Evolutionary conservation across 2,329 filamentous ascomycete species (phyloP), one percentile per base, ranked within the genome.

Genomic region (Fusarium floridanum): DNA sequence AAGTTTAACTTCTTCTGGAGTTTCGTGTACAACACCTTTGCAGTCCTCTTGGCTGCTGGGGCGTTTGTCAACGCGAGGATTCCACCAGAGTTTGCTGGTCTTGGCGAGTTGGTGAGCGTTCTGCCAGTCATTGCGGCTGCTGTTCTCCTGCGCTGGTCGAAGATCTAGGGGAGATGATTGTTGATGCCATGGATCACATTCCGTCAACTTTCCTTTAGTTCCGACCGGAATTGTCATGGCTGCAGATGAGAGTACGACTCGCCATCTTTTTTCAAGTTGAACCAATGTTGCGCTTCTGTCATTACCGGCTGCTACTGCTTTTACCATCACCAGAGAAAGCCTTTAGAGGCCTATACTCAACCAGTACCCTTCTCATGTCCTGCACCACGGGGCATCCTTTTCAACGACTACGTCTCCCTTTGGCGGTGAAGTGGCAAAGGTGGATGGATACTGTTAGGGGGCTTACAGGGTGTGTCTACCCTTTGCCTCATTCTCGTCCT

Each of bases 71-170:
- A 81, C 7, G 83, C 79, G 10, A 81, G 85, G 8, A 86, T 89
- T 41, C 87, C 89, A 17, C 91, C 92, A 0, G 83, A 87, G 71
- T 94, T 87, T 85, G 92, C 92, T 0, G 93, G 91, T 0, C 77
- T 95, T 10, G 93, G 93, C 0, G 93, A 95, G 83, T 79, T 95
- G 36, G 91, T 94, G 0, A 95, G 93, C 76, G 91, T 95, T 0
- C 67, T 94, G 78, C 93, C 93, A 0, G 92, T 95, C 4, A 87
- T 94, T 74, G 61, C 72, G 61, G 78, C 78, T 0, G 77, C 77
- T 4, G 68, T 79, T 12, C 72, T 79, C 34, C 61, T 79, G 34
- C 77, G 76, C 14, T 79, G 77, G 77, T 72, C 77, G 2, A 76
- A 77, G 60, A 64, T 79, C 32, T 79, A 76, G 27, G 22, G 12